These are phyloP conservation scores for Lineolata rhizophorae DNA, from an alignment of 495 filamentous ascomycete species.

Conservation along the genomic window DNA sequence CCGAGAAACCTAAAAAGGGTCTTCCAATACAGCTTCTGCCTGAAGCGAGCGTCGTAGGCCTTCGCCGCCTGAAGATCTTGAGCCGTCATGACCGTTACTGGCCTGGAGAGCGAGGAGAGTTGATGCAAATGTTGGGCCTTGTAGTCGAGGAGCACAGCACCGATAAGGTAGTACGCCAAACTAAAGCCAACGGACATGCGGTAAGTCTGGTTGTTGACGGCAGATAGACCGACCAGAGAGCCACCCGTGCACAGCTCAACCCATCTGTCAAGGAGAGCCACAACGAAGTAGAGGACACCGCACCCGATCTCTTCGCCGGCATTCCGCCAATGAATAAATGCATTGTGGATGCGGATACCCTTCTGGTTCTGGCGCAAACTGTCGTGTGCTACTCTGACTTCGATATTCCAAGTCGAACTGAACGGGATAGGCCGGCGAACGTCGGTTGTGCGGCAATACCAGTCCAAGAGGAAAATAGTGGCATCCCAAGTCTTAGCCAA, in stretches of 20 bases:
- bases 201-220: slow-evolving; percentile 18
- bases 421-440: slow-evolving; percentile 28
- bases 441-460: slow-evolving; percentile 34
- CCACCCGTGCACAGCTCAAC: slow-evolving; percentile 27
- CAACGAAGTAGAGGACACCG: slow-evolving; percentile 33
- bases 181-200: slow-evolving; percentile 34
- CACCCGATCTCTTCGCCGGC: slow-evolving; percentile 34
- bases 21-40: slow-evolving; percentile 31
- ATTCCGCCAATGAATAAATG: slow-evolving; percentile 39
- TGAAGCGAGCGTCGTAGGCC: slow-evolving; percentile 24
- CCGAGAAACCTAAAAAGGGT: slow-evolving; percentile 28
- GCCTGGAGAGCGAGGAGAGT: slow-evolving; percentile 12
- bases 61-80: slow-evolving; percentile 19
- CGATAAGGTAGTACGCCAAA: slow-evolving; percentile 35
- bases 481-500: slow-evolving; percentile 30
- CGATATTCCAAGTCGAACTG: slow-evolving; percentile 40
- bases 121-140: slow-evolving; percentile 29
- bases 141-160: slow-evolving; percentile 34
- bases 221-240: slow-evolving; percentile 22
- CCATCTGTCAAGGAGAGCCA: slow-evolving; percentile 40
- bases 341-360: slow-evolving; percentile 35
- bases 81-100: slow-evolving; percentile 22
- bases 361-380: slow-evolving; percentile 30
- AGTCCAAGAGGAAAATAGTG: slow-evolving; percentile 35
- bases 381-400: slow-evolving; percentile 32